Percentiles rank a stretch among this genome's conserved stretches.
These are phyloP conservation scores for Aspergillus unguis DNA, from an alignment of 2,329 filamentous ascomycete genomes.

Conservation along the genomic window DNA sequence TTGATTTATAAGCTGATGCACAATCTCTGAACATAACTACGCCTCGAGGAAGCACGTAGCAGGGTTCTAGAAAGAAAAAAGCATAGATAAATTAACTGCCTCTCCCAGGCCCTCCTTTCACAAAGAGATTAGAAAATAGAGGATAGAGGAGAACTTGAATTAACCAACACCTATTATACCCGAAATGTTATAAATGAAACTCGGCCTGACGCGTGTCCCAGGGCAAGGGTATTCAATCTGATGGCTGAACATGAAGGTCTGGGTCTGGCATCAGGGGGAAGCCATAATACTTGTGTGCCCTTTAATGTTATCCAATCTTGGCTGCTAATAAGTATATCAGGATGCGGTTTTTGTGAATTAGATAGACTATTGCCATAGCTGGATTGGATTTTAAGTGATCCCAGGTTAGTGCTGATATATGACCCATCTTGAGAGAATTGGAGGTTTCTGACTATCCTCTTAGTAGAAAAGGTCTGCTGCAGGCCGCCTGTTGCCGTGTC, in stretches of 20 bases:
- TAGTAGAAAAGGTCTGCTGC: background rate
- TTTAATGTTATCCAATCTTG: constrained; percentile 12
- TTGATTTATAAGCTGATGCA: background rate
- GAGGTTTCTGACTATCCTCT: constrained; percentile 7
- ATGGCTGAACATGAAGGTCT: constrained; percentile 9
- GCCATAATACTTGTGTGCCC: constrained; percentile 15
- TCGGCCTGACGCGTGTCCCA: constrained; percentile 14
- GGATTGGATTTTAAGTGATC: background rate
- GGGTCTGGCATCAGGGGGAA: constrained; percentile 17
- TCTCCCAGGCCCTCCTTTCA: background rate
- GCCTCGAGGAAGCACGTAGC: background rate
- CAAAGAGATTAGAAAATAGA: background rate
- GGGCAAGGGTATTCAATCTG: constrained; percentile 9
- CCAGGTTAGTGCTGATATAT: constrained; percentile 9
- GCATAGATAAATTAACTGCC: background rate
- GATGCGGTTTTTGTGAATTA: background rate
- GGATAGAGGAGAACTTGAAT: background rate
- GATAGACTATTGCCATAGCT: background rate
- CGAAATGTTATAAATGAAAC: background rate
- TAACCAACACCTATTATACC: background rate
- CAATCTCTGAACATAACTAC: background rate
- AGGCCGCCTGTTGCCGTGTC: background rate
- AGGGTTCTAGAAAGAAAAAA: background rate
- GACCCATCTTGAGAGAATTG: constrained; percentile 9
- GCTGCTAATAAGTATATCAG: background rate